Evolutionary conservation across 768 basidiomycete genomes (phyloP), one percentile per base, ranked within the genome.

Genomic region (Bullera alba): DNA sequence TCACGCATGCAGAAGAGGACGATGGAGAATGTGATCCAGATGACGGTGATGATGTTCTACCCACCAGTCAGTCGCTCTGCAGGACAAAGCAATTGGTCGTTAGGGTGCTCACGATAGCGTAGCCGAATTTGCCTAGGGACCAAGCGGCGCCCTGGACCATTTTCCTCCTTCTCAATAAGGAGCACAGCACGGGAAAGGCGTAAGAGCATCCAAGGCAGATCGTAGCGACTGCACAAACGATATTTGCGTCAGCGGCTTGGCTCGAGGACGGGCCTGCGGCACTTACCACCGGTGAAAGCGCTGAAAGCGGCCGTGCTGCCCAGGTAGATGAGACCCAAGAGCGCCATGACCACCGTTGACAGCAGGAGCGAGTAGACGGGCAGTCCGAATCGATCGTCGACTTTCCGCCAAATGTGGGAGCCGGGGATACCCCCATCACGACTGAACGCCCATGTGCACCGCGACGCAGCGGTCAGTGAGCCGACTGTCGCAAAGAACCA

Each of bases 371-470:
- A 81, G 56, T 82, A 79, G 35, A 82, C 71, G 0, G 83, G 83
- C 4, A 83, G 77, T 56, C 78, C 79, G 25, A 72, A 62, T 7
- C 74, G 52, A 32, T 67, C 56, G 35, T 73, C 51, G 60, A 84
- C 75, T 42, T 71, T 72, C 5, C 77, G 70, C 73, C 83, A 83
- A 50, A 74, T 60, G 10, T 51, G 42, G 29, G 79, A 76, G 37
- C 79, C 76, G 1, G 82, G 83, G 35, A 84, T 79, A 1, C 80
- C 83, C 52, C 77, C 77, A 71, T 84, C 83, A 2, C 83, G 77
- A 0, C 82, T 80, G 65, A 85, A 84, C 39, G 80, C 80, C 83
- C 83, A 84, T 2, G 83, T 83, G 26, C 80, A 79, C 16, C 83
- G 79, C 12, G 82, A 83, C 30, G 83, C 80, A 7, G 82, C 82